A percentile compares a stretch with the other conserved stretches of the same genome.
These are phyloP conservation scores for Endoconidiophora laricicola DNA, from an alignment of 2,329 filamentous ascomycete species.

Conservation along the genomic window DNA sequence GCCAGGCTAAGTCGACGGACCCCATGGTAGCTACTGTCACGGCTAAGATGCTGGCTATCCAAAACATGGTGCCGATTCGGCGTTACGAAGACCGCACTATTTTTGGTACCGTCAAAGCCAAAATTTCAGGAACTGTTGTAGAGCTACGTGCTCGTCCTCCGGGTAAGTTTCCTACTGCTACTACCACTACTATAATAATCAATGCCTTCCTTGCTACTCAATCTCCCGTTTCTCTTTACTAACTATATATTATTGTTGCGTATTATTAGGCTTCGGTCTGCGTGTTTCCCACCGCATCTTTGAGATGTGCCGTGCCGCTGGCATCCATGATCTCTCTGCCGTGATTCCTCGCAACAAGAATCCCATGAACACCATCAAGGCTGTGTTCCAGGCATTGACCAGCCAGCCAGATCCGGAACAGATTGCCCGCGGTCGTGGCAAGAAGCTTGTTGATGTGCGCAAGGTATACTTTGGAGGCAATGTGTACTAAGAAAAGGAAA, in stretches of 20 bases:
- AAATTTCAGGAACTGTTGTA: constrained; percentile 77
- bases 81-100: constrained; percentile 88
- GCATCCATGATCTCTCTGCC: constrained; percentile 75
- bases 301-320: constrained; percentile 77
- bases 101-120: constrained; percentile 66
- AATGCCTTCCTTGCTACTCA: too few relatives aligned
- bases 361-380: constrained; percentile 96
- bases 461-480: constrained; percentile 92
- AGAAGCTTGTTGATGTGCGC: constrained; percentile 88
- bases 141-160: constrained; percentile 69
- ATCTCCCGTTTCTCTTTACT: not conserved
- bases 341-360: constrained; percentile 73
- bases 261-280: constrained; percentile 72
- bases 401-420: constrained; percentile 78
- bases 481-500: constrained; percentile 32
- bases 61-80: constrained; percentile 83
- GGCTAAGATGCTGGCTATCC: constrained; percentile 64
- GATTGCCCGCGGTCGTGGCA: constrained; percentile 73
- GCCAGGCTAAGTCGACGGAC: constrained; percentile 78
- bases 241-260: constrained; percentile 5
- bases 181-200: not conserved
- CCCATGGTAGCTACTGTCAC: constrained; percentile 48
- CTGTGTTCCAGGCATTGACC: constrained; percentile 64
- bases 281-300: constrained; percentile 84
- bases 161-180: constrained; percentile 40